A percentile compares a stretch with the other conserved stretches of the same genome.
Conservation (phyloP, 805 yeast genomes). For the Kockiozyma suomiensis region DNA sequence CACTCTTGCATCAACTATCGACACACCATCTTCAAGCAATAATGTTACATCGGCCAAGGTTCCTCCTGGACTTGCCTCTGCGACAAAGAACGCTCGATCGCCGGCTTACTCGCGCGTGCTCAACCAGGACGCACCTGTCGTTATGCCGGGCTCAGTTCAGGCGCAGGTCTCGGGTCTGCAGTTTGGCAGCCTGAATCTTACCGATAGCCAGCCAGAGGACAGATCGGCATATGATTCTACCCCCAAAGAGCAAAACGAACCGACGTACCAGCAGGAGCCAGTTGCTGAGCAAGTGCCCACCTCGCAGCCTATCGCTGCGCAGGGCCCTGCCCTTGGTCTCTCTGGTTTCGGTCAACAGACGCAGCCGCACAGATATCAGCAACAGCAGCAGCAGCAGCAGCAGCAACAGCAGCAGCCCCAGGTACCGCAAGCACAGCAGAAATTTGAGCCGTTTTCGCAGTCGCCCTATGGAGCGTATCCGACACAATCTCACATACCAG, state of each 20-base stretch:
- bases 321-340: slow-evolving; percentile 24
- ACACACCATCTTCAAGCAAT: slow-evolving; percentile 9
- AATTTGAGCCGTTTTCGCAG: slow-evolving; percentile 35
- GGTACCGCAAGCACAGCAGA: slow-evolving; percentile 20
- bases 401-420: no score
- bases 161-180: slow-evolving; percentile 60
- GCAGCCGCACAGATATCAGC: slow-evolving; percentile 32
- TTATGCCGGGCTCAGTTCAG: slow-evolving; percentile 56
- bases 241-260: slow-evolving; percentile 8
- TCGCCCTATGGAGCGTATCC: slow-evolving; percentile 35
- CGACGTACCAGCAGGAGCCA: slow-evolving; percentile 11
- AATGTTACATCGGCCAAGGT: slow-evolving; percentile 32
- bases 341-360: slow-evolving; percentile 33
- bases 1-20: slow-evolving; percentile 36
- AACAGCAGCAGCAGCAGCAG: slow-evolving; percentile 20
- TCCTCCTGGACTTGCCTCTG: slow-evolving; percentile 31
- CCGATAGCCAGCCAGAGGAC: slow-evolving; percentile 22
- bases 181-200: slow-evolving; percentile 59
- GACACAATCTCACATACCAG: slow-evolving; percentile 33
- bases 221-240: slow-evolving; percentile 10
- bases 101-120: slow-evolving; percentile 43
- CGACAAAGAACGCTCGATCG: slow-evolving; percentile 25
- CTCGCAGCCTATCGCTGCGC: slow-evolving; percentile 20
- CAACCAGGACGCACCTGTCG: slow-evolving; percentile 51
- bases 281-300: neutral